Conservation (phyloP, 2,329 filamentous ascomycete species). For the Fusarium acutatum region DNA sequence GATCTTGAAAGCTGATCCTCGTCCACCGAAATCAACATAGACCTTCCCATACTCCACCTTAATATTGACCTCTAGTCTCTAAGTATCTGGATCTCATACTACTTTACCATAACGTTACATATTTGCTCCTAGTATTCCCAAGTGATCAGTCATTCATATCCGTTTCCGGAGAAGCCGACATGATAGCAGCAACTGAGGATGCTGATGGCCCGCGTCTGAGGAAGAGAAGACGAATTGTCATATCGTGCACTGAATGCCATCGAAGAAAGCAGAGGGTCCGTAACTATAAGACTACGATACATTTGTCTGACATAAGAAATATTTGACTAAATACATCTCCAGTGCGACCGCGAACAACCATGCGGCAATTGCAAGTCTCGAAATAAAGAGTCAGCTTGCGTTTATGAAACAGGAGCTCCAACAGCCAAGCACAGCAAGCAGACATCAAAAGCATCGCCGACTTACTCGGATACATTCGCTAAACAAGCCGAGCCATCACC, state of each 20-base stretch:
- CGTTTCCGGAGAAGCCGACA: not conserved
- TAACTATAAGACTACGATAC: not conserved
- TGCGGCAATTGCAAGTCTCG: slow-evolving; percentile 68
- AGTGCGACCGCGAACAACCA: slow-evolving; percentile 68
- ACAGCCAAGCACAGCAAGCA: slow-evolving; percentile 41
- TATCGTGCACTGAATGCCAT: slow-evolving; percentile 72
- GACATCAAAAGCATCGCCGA: not conserved
- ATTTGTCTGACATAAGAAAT: too few species aligned
- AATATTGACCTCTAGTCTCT: not conserved
- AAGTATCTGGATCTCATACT: not conserved
- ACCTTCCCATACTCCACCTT: not conserved
- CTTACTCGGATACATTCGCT: not conserved
- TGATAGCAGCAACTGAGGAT: slow-evolving; percentile 2
- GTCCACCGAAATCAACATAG: not conserved
- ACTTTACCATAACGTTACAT: not conserved
- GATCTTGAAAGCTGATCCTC: not conserved
- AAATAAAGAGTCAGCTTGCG: slow-evolving; percentile 64
- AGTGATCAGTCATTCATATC: not conserved
- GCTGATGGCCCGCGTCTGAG: slow-evolving; percentile 40
- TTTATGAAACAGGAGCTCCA: slow-evolving; percentile 63
- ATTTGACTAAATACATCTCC: slow-evolving; percentile 1
- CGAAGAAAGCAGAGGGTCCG: slow-evolving; percentile 68
- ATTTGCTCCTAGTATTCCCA: not conserved
- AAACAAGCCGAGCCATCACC: not conserved
- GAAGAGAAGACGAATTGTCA: slow-evolving; percentile 67